A percentile compares a stretch with the other conserved stretches of the same genome.
These are phyloP conservation scores for Rhizopus arrhizus DNA, from an alignment of 371 early-diverging fungal species.

Conservation along the genomic window DNA sequence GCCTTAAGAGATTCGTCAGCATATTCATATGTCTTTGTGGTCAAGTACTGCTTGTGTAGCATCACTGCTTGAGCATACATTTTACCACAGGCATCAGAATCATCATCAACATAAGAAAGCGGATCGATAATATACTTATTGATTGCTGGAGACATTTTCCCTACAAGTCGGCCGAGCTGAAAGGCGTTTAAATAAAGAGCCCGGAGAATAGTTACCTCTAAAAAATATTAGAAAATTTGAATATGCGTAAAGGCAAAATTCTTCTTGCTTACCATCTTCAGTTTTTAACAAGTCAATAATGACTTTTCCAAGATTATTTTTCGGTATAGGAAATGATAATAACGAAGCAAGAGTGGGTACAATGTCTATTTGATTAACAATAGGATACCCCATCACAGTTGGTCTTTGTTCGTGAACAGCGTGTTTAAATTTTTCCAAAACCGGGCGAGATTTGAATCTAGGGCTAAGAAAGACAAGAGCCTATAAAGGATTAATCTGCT, in stretches of 20 bases:
- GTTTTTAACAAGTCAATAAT: slow-evolving; percentile 66
- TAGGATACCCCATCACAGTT: slow-evolving; percentile 26
- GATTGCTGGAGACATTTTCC: slow-evolving; percentile 17
- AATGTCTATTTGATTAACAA: slow-evolving; percentile 83
- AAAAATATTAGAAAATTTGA: slow-evolving; percentile 11
- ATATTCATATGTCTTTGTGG: neutral
- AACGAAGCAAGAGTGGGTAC: slow-evolving; percentile 86
- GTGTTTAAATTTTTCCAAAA: slow-evolving; percentile 15
- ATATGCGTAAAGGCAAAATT: neutral
- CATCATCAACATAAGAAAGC: neutral
- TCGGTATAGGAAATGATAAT: slow-evolving; percentile 88
- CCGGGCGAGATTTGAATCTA: slow-evolving; percentile 36
- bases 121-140: slow-evolving; percentile 17
- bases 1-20: slow-evolving; percentile 24
- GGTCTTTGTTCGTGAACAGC: neutral
- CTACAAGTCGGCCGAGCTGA: slow-evolving; percentile 54
- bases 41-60: slow-evolving; percentile 19
- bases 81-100: neutral
- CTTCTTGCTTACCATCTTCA: slow-evolving; percentile 24
- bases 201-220: slow-evolving; percentile 36
- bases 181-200: slow-evolving; percentile 64
- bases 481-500: slow-evolving; percentile 15
- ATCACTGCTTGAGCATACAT: slow-evolving; percentile 20
- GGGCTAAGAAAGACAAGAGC: slow-evolving; percentile 58
- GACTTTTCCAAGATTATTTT: slow-evolving; percentile 84